Base-by-base conservation (phyloP, 2,329 filamentous ascomycete genomes). In the Fusarium sp. region DNA sequence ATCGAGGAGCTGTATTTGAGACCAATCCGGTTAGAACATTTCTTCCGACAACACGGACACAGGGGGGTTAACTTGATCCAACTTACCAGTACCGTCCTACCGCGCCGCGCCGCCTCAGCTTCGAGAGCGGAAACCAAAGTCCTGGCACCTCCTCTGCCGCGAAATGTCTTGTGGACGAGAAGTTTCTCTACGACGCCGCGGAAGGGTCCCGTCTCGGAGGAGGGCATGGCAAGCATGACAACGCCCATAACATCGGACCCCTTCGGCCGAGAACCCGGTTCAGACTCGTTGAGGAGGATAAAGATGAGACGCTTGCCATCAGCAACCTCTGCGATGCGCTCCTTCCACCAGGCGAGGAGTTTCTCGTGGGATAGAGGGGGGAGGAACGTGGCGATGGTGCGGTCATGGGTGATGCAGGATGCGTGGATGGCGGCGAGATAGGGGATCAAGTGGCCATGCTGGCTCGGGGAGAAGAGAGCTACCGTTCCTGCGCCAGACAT, bases 381-480 rank as follows among this genome's bases (percentile, higher is more conserved):
- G 13, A 88, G 79, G 74, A 90, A 90, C 4, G 83, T 86, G 25
- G 85, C 85, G 34, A 87, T 82, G 67, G 84, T 85, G 73, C 83
- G 81, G 77, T 88, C 87, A 64, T 83, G 79, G 4, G 83, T 85
- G 74, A 90, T 87, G 77, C 87, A 89, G 13, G 83, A 82, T 63
- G 82, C 84, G 69, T 90, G 88, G 23, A 90, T 81, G 50, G 83
- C 82, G 34, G 86, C 87, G 16, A 90, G 81, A 72, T 86, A 86
- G 14, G 84, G 82, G 23, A 87, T 80, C 20, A 89, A 81, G 72
- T 86, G 83, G 27, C 78, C 73, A 70, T 90, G 85, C 34, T 79
- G 75, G 7, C 73, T 74, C 3, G 81, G 77, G 25, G 80, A 77
- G 76, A 85, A 87, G 69, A 83, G 68, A 54, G 81, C 73, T 29